Evolutionary conservation across 139 green algal genomes (phyloP), one percentile per base, ranked within the genome.

Genomic region (Auxenochlorella pyrenoidosa): DNA sequence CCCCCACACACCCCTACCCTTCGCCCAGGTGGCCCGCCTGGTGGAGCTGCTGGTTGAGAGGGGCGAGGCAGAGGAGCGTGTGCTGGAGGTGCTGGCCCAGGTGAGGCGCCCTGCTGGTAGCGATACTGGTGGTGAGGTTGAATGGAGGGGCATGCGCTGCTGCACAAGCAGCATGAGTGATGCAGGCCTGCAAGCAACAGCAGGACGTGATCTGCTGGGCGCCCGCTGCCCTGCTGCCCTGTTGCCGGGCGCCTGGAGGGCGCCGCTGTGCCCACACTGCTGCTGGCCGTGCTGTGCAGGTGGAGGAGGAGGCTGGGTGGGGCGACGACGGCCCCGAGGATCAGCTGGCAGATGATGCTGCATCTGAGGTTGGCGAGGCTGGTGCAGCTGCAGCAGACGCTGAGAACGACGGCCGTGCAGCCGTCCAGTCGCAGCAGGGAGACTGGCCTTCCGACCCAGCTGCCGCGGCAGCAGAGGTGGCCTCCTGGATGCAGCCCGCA

Each of bases 231-330:
- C 54, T 63, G 54, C 54, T 63, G 54, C 18, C 13, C 18, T 24
- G 54, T 13, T 24, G 47, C 6, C 8, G 8, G n/a, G n/a, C n/a
- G n/a, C n/a, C n/a, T n/a, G n/a, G n/a, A 54, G 10, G 47, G 10
- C 47, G 47, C 47, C 47, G 47, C 47, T 54, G 47, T n/a, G n/a
- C n/a, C n/a, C n/a, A n/a, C 12, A 58, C 12, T 58, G 47, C 47
- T 58, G 47, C 6, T 6, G 8, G 54, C 54, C 54, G 2, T 63
- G 15, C 8, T 58, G 0, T 47, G 79, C 84, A 88, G 84, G 84
- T 88, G 73, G 84, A 88, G 75, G 84, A 88, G 40, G 84, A 88
- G 59, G 75, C 84, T 28, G 84, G 84, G 51, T 88, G 84, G 84
- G 84, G 84, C 59, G 71, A 60, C 16, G 70, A 59, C 2, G 79